Evolutionary conservation across 352 stramenopile species (phyloP), one percentile per base, ranked within the genome.

Genomic region (Halophytophthora batemanensis): DNA sequence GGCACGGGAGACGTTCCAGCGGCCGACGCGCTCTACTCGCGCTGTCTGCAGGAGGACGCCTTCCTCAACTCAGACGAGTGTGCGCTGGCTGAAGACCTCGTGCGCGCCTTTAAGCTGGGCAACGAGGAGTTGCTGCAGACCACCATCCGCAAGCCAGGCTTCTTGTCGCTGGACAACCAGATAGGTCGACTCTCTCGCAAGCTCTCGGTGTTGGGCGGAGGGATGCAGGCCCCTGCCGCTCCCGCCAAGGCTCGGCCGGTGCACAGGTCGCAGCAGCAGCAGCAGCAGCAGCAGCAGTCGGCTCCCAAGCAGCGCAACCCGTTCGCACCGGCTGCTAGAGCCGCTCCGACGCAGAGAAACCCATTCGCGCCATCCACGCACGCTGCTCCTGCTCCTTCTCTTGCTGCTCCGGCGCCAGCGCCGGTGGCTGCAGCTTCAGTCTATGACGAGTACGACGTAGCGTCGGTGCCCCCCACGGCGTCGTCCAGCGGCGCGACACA

Each of bases 101-200:
- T 93, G 35, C 74, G 78, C 14, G 75, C 79, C 8, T 90, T 82
- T 56, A 90, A 93, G 64, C 69, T 79, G 44, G 78, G 81, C 46
- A 87, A 90, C 59, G 79, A 90, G 45, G 77, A 87, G 18, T 48
- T 88, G 8, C 50, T 93, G 45, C 77, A 90, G 61, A 54, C 70
- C 19, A 87, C 79, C 14, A 72, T 93, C 37, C 75, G 77, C 40
- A 93, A 90, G 50, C 76, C 82, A 23, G 69, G 72, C 35, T 87
- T 90, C 44, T 73, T 82, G 54, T 86, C 86, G 31, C 58, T 93
- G 28, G 82, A 93, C 59, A 89, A 90, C 60, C 73, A 87, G 60
- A 77, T 90, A 51, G 77, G 77, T 7, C 74, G 77, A 2, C 55
- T 90, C 36, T 78, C 71, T 35, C 74, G 82, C 34, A 87, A 86